phyloP scores from a whole-genome alignment of 257 asterid genomes.

The Solanum commersonii region DNA sequence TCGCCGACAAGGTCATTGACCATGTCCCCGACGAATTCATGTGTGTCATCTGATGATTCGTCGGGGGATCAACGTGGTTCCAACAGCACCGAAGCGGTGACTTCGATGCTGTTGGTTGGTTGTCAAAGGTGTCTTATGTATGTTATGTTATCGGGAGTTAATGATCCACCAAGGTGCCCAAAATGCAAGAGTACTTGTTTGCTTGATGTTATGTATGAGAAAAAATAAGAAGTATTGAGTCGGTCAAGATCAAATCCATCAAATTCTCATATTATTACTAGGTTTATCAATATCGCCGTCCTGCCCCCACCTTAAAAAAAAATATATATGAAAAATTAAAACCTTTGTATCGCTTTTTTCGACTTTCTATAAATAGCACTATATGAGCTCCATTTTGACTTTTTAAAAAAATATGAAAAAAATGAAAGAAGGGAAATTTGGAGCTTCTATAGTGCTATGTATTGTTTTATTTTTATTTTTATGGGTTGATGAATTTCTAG shows the following conservation, averaged over 20 bases:
- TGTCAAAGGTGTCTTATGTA: slow-evolving; percentile 92
- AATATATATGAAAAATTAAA: neutral
- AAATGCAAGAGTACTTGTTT: slow-evolving; percentile 82
- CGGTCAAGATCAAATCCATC: neutral
- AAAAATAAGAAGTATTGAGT: neutral
- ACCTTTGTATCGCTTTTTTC: neutral
- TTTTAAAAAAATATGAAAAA: neutral
- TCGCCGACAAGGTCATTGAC: slow-evolving; percentile 36
- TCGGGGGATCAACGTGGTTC: slow-evolving; percentile 45
- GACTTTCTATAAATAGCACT: slow-evolving; percentile 24
- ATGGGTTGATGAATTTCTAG: neutral
- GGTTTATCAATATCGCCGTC: neutral
- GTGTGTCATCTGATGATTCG: slow-evolving; percentile 64
- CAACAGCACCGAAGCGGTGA: slow-evolving; percentile 24
- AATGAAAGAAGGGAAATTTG: slow-evolving; percentile 23
- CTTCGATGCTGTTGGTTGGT: slow-evolving; percentile 29
- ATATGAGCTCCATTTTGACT: slow-evolving; percentile 47
- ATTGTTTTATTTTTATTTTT: neutral
- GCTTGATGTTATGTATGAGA: slow-evolving; percentile 44
- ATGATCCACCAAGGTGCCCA: slow-evolving; percentile 78
- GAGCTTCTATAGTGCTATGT: slow-evolving; percentile 60
- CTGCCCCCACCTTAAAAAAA: neutral
- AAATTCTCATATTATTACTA: neutral
- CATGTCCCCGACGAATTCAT: slow-evolving; percentile 39
- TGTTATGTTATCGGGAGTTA: slow-evolving; percentile 66